phyloP scores from a whole-genome alignment of 257 asterid species.

The Solanum boliviense region DNA sequence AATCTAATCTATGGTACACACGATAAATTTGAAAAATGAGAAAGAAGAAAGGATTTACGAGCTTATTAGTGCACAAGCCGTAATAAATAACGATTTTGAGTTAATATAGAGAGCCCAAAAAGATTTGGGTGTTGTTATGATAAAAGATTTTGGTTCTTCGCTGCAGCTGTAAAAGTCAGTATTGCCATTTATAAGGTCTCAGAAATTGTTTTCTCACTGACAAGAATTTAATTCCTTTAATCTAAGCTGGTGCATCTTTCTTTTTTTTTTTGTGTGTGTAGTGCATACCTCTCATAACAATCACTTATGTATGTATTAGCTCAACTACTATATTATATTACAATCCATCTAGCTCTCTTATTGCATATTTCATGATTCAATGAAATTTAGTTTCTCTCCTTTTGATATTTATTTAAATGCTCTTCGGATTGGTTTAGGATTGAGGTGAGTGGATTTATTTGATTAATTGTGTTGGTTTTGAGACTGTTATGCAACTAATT shows the following conservation, averaged over 20 bases:
- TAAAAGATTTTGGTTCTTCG: background rate
- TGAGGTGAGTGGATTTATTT: background rate
- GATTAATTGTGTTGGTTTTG: background rate
- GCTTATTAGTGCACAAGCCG: conserved; percentile 51
- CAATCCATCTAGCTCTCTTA: background rate
- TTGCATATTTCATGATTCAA: background rate
- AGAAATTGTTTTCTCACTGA: background rate
- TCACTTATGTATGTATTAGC: background rate
- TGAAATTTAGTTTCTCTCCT: background rate
- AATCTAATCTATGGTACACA: background rate
- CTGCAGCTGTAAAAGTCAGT: background rate
- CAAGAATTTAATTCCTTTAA: background rate
- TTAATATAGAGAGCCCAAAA: background rate
- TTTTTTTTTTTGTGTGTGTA: background rate
- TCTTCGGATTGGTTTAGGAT: background rate
- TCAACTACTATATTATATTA: background rate
- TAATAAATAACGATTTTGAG: background rate
- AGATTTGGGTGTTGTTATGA: background rate
- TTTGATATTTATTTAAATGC: background rate
- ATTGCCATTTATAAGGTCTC: background rate
- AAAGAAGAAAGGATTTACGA: conserved; percentile 8
- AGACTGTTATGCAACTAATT: background rate
- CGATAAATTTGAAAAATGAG: background rate
- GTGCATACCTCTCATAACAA: background rate
- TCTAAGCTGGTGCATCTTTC: background rate